Percentiles rank a stretch among this genome's conserved stretches.
phyloP scores from a whole-genome alignment of 1,284 basidiomycete genomes.

The Rhodotorula sp. region DNA sequence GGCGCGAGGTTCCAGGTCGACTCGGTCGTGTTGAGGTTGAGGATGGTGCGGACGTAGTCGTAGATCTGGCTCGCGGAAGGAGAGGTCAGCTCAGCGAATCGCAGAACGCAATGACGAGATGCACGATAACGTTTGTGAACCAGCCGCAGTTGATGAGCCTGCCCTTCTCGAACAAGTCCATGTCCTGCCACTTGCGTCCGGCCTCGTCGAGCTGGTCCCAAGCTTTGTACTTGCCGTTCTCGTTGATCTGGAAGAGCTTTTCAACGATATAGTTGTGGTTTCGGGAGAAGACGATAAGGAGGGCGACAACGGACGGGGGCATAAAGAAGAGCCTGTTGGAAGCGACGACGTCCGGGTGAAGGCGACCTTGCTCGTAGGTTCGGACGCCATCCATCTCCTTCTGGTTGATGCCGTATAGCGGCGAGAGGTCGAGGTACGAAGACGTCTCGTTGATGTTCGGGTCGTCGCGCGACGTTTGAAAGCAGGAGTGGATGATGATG shows the following conservation, averaged over 20 bases:
- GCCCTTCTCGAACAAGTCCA: constrained; percentile 71
- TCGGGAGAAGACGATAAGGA: constrained; percentile 66
- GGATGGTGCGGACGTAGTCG: constrained; percentile 18
- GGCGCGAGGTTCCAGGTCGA: constrained; percentile 29
- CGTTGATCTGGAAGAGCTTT: constrained; percentile 67
- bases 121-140: constrained; percentile 24
- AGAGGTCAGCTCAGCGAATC: background rate
- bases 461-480: constrained; percentile 59
- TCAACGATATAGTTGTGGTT: constrained; percentile 56
- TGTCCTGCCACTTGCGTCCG: constrained; percentile 52
- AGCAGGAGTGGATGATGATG: constrained; percentile 70
- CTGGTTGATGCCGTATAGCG: constrained; percentile 66
- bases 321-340: constrained; percentile 66
- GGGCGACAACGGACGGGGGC: constrained; percentile 68
- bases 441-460: constrained; percentile 63
- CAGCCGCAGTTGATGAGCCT: constrained; percentile 65
- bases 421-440: constrained; percentile 73
- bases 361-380: constrained; percentile 58
- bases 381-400: constrained; percentile 59
- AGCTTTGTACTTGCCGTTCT: constrained; percentile 54
- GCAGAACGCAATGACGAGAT: background rate
- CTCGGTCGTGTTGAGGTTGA: constrained; percentile 32
- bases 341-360: constrained; percentile 68
- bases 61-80: background rate
- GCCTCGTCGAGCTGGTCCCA: constrained; percentile 49